Evolutionary conservation across 2,329 filamentous ascomycete genomes (phyloP).

Genomic region (Fusarium anthophilum): DNA sequence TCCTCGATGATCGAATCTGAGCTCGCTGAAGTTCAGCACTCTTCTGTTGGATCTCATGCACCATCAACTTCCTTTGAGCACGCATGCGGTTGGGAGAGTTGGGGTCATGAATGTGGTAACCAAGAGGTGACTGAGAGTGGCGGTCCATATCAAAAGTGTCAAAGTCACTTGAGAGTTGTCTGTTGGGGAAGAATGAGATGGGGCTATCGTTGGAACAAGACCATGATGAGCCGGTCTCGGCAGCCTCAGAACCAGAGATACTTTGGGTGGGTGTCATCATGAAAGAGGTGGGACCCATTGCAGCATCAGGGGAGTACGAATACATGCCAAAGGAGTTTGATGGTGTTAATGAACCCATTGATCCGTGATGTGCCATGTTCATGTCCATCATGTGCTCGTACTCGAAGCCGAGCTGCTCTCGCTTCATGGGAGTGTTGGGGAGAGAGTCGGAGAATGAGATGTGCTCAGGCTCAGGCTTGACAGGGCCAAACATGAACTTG

Average conservation of each 20-base stretch:
- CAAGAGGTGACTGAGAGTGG: constrained; percentile 49
- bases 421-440: constrained; percentile 50
- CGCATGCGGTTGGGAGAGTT: constrained; percentile 48
- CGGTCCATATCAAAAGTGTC: constrained; percentile 50
- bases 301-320: constrained; percentile 46
- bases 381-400: constrained; percentile 54
- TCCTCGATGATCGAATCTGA: constrained; percentile 49
- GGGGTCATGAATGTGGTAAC: constrained; percentile 46
- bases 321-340: constrained; percentile 35
- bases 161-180: constrained; percentile 45
- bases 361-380: constrained; percentile 46
- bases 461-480: constrained; percentile 49
- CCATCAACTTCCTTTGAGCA: constrained; percentile 52
- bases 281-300: constrained; percentile 47
- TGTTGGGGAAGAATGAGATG: constrained; percentile 52
- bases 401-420: constrained; percentile 49
- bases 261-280: constrained; percentile 54
- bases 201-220: constrained; percentile 53
- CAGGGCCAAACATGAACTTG: constrained; percentile 48
- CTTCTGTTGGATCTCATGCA: constrained; percentile 56
- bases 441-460: constrained; percentile 46
- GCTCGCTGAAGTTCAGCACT: constrained; percentile 55
- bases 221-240: constrained; percentile 51
- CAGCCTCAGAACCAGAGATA: constrained; percentile 51
- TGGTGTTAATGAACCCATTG: constrained; percentile 52